Conservation (phyloP, 2,329 filamentous ascomycete species). For the Xylariaceae sp. region DNA sequence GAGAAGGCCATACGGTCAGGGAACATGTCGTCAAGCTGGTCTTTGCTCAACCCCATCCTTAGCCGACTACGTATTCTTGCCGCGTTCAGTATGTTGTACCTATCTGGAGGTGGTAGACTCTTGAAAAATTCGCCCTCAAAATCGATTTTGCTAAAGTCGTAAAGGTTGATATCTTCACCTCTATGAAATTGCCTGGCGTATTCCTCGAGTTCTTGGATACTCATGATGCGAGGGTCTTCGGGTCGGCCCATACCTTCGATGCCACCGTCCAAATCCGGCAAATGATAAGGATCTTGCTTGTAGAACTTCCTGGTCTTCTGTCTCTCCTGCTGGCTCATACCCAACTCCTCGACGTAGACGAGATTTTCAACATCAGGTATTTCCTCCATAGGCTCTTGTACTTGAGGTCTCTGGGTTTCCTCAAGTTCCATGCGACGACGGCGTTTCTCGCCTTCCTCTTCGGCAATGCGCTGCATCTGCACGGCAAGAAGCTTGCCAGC, state of each 20-base stretch:
- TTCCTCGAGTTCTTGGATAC: slow-evolving; percentile 84
- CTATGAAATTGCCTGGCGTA: slow-evolving; percentile 90
- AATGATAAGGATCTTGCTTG: slow-evolving; percentile 91
- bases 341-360: slow-evolving; percentile 86
- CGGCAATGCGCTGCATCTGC: slow-evolving; percentile 86
- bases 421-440: slow-evolving; percentile 45
- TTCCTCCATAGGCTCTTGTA: slow-evolving; percentile 59
- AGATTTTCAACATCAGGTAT: slow-evolving; percentile 65
- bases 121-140: slow-evolving; percentile 95
- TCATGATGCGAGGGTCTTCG: slow-evolving; percentile 95
- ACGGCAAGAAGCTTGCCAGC: slow-evolving; percentile 87
- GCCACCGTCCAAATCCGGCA: slow-evolving; percentile 77
- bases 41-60: slow-evolving; percentile 93
- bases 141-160: slow-evolving; percentile 98
- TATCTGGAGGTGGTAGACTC: slow-evolving; percentile 81
- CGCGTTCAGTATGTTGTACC: slow-evolving; percentile 96
- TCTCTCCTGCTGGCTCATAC: slow-evolving; percentile 74
- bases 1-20: slow-evolving; percentile 97
- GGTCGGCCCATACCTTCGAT: slow-evolving; percentile 83
- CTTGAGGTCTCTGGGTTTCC: slow-evolving; percentile 35
- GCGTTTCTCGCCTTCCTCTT: slow-evolving; percentile 73
- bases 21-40: slow-evolving; percentile 95
- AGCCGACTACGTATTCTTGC: slow-evolving; percentile 81
- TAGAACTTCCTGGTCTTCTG: slow-evolving; percentile 71
- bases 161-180: slow-evolving; percentile 85